A percentile compares a stretch with the other conserved stretches of the same genome.
These are phyloP conservation scores for Aspergillus homomorphus DNA, from an alignment of 495 filamentous ascomycete genomes.

Conservation along the genomic window DNA sequence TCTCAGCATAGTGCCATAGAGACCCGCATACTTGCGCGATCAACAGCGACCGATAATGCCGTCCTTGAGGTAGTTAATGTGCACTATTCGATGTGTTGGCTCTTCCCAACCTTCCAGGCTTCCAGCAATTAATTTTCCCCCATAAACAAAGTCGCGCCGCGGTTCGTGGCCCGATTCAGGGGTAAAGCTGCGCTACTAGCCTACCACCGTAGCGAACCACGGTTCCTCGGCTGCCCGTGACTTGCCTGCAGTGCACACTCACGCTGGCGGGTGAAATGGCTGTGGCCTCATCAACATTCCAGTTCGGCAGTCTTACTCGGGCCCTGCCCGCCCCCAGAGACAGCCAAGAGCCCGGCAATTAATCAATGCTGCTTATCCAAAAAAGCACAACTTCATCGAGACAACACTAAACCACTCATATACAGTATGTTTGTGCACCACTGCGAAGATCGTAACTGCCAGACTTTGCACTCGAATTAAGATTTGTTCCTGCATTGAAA, in stretches of 20 bases:
- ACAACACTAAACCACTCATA: no score
- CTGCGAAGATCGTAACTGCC: background rate
- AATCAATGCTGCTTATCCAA: no score
- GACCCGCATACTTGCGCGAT: background rate
- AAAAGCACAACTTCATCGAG: no score
- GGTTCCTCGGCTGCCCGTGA: constrained; percentile 23
- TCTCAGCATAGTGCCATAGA: background rate
- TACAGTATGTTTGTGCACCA: no score
- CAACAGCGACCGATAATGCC: background rate
- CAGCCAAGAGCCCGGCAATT: no score
- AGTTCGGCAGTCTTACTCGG: background rate
- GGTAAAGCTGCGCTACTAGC: constrained; percentile 23
- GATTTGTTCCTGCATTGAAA: background rate
- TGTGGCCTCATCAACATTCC: constrained; percentile 1
- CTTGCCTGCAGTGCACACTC: constrained; percentile 6
- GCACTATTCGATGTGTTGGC: background rate
- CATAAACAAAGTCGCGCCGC: constrained; percentile 20
- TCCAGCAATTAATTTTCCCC: constrained; percentile 7
- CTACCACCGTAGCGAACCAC: constrained; percentile 24
- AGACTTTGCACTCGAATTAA: background rate
- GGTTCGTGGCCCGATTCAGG: constrained; percentile 28
- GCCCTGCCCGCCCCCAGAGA: no score
- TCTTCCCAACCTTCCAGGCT: no score
- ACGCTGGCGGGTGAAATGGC: no score
- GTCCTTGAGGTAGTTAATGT: background rate